A percentile compares a stretch with the other conserved stretches of the same genome.
phyloP scores from a whole-genome alignment of 768 basidiomycete species.

The Mycena maculata region DNA sequence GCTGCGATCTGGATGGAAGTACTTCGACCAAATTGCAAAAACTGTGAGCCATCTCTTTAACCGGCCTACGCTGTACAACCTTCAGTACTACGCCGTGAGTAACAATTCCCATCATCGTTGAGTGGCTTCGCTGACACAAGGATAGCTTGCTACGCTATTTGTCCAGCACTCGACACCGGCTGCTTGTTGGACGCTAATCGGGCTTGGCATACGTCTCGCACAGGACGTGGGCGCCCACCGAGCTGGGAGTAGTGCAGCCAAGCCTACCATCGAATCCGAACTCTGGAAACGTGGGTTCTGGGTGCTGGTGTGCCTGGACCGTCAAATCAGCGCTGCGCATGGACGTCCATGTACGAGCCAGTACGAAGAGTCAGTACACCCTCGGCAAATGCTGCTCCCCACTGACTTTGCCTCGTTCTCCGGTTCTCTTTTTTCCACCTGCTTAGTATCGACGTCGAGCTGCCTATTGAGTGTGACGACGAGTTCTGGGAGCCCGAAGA shows the following conservation, averaged over 20 bases:
- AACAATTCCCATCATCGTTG: slow-evolving; percentile 39
- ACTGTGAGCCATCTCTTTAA: neutral
- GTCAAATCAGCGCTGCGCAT: slow-evolving; percentile 58
- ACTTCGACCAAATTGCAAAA: slow-evolving; percentile 17
- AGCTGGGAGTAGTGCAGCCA: too few relatives aligned
- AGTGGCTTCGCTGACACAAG: neutral
- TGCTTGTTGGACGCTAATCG: slow-evolving; percentile 41
- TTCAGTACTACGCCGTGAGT: slow-evolving; percentile 28
- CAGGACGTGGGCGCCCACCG: neutral
- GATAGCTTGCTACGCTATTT: slow-evolving; percentile 62
- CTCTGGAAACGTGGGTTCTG: slow-evolving; percentile 46
- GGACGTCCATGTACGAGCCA: slow-evolving; percentile 55
- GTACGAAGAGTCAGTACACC: slow-evolving; percentile 45
- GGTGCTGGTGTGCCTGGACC: slow-evolving; percentile 53
- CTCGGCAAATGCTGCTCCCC: slow-evolving; percentile 18
- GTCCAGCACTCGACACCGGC: slow-evolving; percentile 68
- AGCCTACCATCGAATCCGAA: slow-evolving; percentile 40
- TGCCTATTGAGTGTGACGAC: slow-evolving; percentile 68
- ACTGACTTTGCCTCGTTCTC: too few relatives aligned
- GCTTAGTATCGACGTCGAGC: slow-evolving; percentile 70
- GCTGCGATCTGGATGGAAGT: slow-evolving; percentile 22
- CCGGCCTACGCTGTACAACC: slow-evolving; percentile 2
- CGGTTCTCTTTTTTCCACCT: slow-evolving; percentile 3
- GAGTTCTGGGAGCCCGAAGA: slow-evolving; percentile 59
- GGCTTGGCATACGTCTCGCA: too few relatives aligned